Base-by-base conservation (phyloP, 78 protist species). In the Emiliania huxleyi region DNA sequence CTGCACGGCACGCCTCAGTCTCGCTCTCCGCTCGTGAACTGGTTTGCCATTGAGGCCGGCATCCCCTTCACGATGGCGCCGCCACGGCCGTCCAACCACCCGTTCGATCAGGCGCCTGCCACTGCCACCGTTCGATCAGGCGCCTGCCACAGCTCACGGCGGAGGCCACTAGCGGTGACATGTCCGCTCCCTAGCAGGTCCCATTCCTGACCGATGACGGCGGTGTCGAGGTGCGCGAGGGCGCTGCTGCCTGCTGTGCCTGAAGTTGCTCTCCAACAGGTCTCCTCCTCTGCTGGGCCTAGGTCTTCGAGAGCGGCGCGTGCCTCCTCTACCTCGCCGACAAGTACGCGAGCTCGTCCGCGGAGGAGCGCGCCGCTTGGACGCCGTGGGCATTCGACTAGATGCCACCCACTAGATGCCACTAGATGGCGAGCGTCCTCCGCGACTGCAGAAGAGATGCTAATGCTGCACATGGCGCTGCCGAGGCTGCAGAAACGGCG, bases 11-110 rank as follows among this genome's bases (percentile, higher is more conserved):
- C 89, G 33, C 89, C 4, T 18, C 42, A 29, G 42, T 44, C 89
- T 11, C 89, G 89, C 37, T 44, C 56, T 3, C 89, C 89, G 23
- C 89, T 81, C 29, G 89, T 81, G n/a, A 81, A 81, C 55, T 81
- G 49, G 56, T 81, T 11, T 18, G 49, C 56, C 40, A 3, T 1
- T 8, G 89, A 81, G n/a, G 55, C 55, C 38, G 55, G 55, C 42
- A 15, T 81, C 29, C 29, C 37, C 3, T 19, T 81, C 12, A 0
- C 0, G 26, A 44, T 81, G 56, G 55, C 5, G n/a, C 55, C 89
- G 35, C 56, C 89, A 0, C 49, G 38, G 21, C 89, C 89, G 38
- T 44, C 56, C 25, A 2, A 0, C 2, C 89, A 81, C 52, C 89
- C 89, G 8, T 81, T 81, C 29, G 89, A 56, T 2, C 89, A 81